phyloP scores from a whole-genome alignment of 31 red algal species.

The Asparagopsis taxiformis region DNA sequence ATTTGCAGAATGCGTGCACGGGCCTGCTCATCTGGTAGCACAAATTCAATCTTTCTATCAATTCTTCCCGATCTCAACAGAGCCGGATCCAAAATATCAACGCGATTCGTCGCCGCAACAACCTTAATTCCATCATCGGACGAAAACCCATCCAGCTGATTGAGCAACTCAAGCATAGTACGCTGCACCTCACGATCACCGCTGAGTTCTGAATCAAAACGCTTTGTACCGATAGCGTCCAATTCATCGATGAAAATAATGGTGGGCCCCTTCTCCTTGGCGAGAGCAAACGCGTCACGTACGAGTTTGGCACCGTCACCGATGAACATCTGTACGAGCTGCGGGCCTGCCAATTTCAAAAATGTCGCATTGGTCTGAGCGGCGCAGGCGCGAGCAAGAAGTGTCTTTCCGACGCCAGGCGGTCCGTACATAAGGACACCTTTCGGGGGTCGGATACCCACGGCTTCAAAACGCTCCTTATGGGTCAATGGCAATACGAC shows the following conservation, averaged over 20 bases:
- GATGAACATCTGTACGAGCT: conserved; percentile 99
- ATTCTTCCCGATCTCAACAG: conserved; percentile 93
- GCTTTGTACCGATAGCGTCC: conserved; percentile 99
- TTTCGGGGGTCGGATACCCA: conserved; percentile 98
- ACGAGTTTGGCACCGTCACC: conserved; percentile 99
- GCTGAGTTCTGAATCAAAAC: conserved; percentile 98
- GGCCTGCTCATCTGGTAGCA: conserved; percentile 93
- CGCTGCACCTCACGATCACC: conserved; percentile 99
- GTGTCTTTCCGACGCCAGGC: conserved; percentile 98
- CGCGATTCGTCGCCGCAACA: conserved; percentile 96
- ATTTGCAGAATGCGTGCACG: conserved; percentile 95
- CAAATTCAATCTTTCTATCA: conserved; percentile 99
- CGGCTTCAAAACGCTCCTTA: conserved; percentile 92
- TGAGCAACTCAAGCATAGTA: conserved; percentile 99
- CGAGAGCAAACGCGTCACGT: conserved; percentile 98
- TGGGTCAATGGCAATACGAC: conserved; percentile 98
- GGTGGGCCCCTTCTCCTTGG: conserved; percentile 99
- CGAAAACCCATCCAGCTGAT: conserved; percentile 98
- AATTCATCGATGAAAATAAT: conserved; percentile 99
- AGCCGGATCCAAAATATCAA: conserved; percentile 99
- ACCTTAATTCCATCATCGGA: conserved; percentile 97
- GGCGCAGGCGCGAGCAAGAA: conserved; percentile 96
- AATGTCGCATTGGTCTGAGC: conserved; percentile 99
- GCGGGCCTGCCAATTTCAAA: conserved; percentile 97
- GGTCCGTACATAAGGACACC: conserved; percentile 99